Evolutionary conservation across 495 filamentous ascomycete species (phyloP), one percentile per base, ranked within the genome.

Genomic region (Neurospora sp.): DNA sequence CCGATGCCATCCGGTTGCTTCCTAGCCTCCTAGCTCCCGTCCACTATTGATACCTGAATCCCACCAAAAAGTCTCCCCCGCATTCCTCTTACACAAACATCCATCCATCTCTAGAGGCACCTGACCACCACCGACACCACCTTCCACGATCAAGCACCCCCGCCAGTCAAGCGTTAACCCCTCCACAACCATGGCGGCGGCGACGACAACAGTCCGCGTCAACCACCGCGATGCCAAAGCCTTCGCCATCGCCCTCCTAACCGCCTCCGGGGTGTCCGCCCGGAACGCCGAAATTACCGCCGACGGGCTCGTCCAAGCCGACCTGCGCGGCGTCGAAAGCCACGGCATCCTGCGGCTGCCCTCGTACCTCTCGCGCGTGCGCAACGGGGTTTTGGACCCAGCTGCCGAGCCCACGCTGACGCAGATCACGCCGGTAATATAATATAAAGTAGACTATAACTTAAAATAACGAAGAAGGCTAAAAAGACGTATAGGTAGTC

Each of bases 261-360:
- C 76, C 20, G 88, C 77, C 53, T 89, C 92, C 76, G 87, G 88
- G 9, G 89, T 91, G 0, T 79, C 89, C 7, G 74, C 76, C 0
- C 72, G 82, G 14, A 83, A 91, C 72, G 90, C 92, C 20, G 70
- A 77, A 4, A 88, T 88, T 68, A 81, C 92, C n/a, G 87, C 90
- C 38, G 76, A 80, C 72, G 89, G 87, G 70, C 86, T 94, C 2
- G 87, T 94, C 5, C 82, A 85, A 70, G 92, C 92, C 38, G 92
- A 94, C 75, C 87, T 94, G 0, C 90, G 91, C 35, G 92, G 92
- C 72, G 89, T 93, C 37, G 92, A 94, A 75, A 92, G 89, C 4
- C 92, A 94, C 78, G 92, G 92, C 77, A 87, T 89, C 74, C 92
- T 92, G 78, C 90, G 92, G 7, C 86, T 94, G 68, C 90, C 91